Conservation (phyloP, 805 yeast species). For the Metschnikowia picachoensis region DNA sequence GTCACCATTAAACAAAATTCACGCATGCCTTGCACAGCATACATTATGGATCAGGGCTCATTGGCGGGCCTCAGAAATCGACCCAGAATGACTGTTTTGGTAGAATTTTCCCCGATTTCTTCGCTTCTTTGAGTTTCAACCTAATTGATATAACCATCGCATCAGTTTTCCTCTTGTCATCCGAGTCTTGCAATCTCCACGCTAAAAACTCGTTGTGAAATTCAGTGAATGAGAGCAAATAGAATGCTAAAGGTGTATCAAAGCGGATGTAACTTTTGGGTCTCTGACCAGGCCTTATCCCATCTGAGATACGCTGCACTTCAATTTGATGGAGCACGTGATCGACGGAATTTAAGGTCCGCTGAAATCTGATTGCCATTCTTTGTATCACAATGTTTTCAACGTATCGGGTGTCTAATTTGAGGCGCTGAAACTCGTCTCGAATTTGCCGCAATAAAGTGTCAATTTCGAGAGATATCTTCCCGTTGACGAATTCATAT, state of each 20-base stretch:
- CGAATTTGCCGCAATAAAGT: not conserved
- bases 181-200: not conserved
- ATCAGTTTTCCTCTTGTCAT: not conserved
- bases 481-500: not conserved
- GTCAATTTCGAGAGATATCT: not conserved
- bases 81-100: conserved; percentile 1
- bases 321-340: not conserved
- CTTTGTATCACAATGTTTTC: not conserved
- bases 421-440: not conserved
- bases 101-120: not conserved
- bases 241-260: not conserved
- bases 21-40: no score
- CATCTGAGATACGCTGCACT: not conserved
- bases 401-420: not conserved
- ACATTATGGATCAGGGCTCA: no score
- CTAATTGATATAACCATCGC: not conserved
- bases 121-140: not conserved
- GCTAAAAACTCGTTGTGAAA: not conserved
- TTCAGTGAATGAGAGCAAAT: not conserved
- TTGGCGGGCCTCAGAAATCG: not conserved
- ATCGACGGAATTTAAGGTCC: not conserved
- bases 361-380: not conserved
- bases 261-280: not conserved
- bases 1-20: no score
- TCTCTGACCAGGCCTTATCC: not conserved